Evolutionary conservation across 2,329 filamentous ascomycete species (phyloP), one percentile per base, ranked within the genome.

Genomic region (Claviceps citrina): DNA sequence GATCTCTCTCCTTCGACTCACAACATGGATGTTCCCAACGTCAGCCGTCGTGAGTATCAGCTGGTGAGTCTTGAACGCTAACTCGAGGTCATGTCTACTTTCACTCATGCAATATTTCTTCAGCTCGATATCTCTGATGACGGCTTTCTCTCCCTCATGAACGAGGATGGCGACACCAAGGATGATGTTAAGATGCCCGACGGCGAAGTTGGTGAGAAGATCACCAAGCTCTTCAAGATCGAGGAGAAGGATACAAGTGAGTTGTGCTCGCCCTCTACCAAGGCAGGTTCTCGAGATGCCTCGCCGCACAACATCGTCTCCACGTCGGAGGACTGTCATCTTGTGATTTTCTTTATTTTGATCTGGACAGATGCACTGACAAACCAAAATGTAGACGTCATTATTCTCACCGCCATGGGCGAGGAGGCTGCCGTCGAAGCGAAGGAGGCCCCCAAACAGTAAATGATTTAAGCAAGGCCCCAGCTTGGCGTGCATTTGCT

Each of bases 21-120:
- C 74, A 82, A 93, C 77, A 93, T 93, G 84, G 85, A 98, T 60
- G 91, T 98, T 54, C 93, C 93, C 68, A 81, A 91, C 70, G 89
- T 96, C 68, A 64, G 63, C 56, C 87, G 89, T 60, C 76, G 73
- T 67, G 89, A 95, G 73, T 93, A 83, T 75, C 81, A 91, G 73
- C 78, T 96, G 59, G 85, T 95, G 73, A 78, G 85, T 34, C 9
- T 31, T 30, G 25, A 20, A 5, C 18, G 15, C 16, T 15, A 27
- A 5, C 5, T 24, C 22, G 22, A 5, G 22, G 7, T 5, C 13
- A n/a, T 6, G 7, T 31, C 15, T 31, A 3, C 30, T 9, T 31
- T 31, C 12, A 30, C 24, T 39, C 4, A 34, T 6, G 24, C 19
- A 18, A 7, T 26, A n/a, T 32, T 28, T 36, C 22, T n/a, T 13